Evolutionary conservation across 495 filamentous ascomycete species (phyloP).

Genomic region (Clavariopsis aquatica): DNA sequence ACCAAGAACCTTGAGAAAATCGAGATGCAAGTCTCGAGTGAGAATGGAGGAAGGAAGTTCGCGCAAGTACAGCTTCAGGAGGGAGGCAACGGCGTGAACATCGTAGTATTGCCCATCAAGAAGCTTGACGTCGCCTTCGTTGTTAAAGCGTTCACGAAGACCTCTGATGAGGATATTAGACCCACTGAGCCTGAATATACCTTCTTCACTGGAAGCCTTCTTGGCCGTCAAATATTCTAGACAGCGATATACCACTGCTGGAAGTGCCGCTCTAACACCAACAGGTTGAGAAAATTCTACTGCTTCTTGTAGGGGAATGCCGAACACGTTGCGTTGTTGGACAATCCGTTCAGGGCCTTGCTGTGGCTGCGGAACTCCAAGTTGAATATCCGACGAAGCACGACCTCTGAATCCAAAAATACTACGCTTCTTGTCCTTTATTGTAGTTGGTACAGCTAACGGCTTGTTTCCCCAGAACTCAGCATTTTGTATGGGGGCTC

Average conservation of each 20-base stretch:
- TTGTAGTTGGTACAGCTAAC: slow-evolving; percentile 47
- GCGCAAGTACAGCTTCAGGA: slow-evolving; percentile 91
- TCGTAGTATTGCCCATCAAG: slow-evolving; percentile 87
- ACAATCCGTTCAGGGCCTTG: slow-evolving; percentile 10
- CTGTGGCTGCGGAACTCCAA: slow-evolving; percentile 17
- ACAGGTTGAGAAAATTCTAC: slow-evolving; percentile 74
- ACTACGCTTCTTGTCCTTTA: slow-evolving; percentile 85
- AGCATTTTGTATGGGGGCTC: slow-evolving; percentile 80
- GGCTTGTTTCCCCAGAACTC: slow-evolving; percentile 82
- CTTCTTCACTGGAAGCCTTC: slow-evolving; percentile 82
- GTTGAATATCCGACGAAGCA: slow-evolving; percentile 59
- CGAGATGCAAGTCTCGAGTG: slow-evolving; percentile 83
- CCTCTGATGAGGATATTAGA: slow-evolving; percentile 92
- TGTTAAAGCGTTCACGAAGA: slow-evolving; percentile 88
- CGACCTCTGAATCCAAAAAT: slow-evolving; percentile 82
- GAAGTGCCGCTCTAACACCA: slow-evolving; percentile 71
- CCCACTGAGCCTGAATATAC: slow-evolving; percentile 93
- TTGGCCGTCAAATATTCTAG: slow-evolving; percentile 89
- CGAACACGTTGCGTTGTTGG: slow-evolving; percentile 61
- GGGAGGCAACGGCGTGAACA: slow-evolving; percentile 91
- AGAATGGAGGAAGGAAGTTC: slow-evolving; percentile 89
- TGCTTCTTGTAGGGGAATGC: slow-evolving; percentile 81
- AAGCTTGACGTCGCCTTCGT: slow-evolving; percentile 89
- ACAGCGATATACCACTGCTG: slow-evolving; percentile 95
- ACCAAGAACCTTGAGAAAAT: slow-evolving; percentile 85